Evolutionary conservation across 2,329 filamentous ascomycete genomes (phyloP).

Genomic region (Colletotrichum echinochloae): DNA sequence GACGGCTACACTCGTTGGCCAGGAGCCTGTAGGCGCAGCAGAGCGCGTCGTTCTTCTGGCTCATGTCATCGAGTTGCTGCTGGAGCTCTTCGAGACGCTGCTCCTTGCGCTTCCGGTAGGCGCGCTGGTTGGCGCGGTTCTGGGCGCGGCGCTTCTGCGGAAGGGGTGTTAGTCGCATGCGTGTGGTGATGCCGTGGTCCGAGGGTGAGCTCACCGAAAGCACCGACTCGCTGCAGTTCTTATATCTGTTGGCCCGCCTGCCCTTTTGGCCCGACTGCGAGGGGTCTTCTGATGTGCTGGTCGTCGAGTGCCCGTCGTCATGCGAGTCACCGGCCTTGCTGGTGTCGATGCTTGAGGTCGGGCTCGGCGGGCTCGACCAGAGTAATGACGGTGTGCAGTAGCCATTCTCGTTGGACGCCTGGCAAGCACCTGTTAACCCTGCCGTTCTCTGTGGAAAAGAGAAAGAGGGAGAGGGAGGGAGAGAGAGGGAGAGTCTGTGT

Average conservation of each 20-base stretch:
- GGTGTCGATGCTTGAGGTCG: constrained; percentile 34
- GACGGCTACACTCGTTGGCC: constrained; percentile 30
- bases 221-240: constrained; percentile 40
- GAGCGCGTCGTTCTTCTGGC: constrained; percentile 38
- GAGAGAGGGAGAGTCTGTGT: no score
- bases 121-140: constrained; percentile 39
- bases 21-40: constrained; percentile 36
- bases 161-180: constrained; percentile 14
- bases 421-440: background rate
- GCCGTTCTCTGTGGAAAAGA: no score
- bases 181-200: background rate
- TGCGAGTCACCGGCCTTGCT: constrained; percentile 28
- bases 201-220: constrained; percentile 32
- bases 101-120: constrained; percentile 38
- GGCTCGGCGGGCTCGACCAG: constrained; percentile 36
- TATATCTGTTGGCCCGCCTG: constrained; percentile 37
- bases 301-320: constrained; percentile 31
- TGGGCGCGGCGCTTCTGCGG: constrained; percentile 33
- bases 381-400: constrained; percentile 34
- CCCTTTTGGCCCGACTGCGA: constrained; percentile 22
- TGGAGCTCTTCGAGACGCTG: constrained; percentile 37
- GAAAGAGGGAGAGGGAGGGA: no score
- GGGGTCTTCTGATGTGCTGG: constrained; percentile 15
- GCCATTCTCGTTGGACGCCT: constrained; percentile 28
- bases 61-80: constrained; percentile 34